Evolutionary conservation across 2,329 filamentous ascomycete genomes (phyloP).

Genomic region (Periglandula ipomoeae): DNA sequence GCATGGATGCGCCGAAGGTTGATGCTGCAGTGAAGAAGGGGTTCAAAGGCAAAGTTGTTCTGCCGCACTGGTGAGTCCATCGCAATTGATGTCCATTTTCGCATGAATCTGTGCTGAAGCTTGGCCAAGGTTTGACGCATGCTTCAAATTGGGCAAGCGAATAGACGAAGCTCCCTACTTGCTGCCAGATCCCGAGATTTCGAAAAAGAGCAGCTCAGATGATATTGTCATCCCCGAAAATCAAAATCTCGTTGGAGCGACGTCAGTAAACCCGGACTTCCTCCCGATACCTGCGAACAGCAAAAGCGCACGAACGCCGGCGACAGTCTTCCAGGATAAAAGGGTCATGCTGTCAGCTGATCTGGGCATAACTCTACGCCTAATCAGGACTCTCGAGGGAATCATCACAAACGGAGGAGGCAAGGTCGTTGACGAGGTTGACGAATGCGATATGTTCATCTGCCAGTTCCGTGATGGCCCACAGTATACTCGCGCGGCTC

Average conservation of each 20-base stretch:
- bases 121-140: slow-evolving; percentile 77
- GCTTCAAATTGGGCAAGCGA: slow-evolving; percentile 81
- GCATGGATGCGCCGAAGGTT: slow-evolving; percentile 65
- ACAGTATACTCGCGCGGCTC: slow-evolving; percentile 69
- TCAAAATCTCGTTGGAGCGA: slow-evolving; percentile 58
- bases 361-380: slow-evolving; percentile 57
- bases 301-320: slow-evolving; percentile 36
- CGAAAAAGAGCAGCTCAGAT: slow-evolving; percentile 50
- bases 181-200: slow-evolving; percentile 76
- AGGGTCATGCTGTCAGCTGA: slow-evolving; percentile 70
- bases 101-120: background rate
- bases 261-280: slow-evolving; percentile 37
- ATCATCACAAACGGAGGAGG: slow-evolving; percentile 68
- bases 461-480: slow-evolving; percentile 78
- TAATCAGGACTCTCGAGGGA: slow-evolving; percentile 57
- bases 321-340: slow-evolving; percentile 69
- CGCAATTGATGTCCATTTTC: background rate
- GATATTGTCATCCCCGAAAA: slow-evolving; percentile 47
- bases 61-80: slow-evolving; percentile 73
- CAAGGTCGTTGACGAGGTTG: slow-evolving; percentile 52
- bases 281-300: slow-evolving; percentile 32
- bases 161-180: slow-evolving; percentile 84
- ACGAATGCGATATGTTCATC: slow-evolving; percentile 72
- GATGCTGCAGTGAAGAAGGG: slow-evolving; percentile 52
- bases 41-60: slow-evolving; percentile 68